These are phyloP conservation scores for Areca catechu DNA, from an alignment of 176 grass and related monocot species.

Conservation along the genomic window DNA sequence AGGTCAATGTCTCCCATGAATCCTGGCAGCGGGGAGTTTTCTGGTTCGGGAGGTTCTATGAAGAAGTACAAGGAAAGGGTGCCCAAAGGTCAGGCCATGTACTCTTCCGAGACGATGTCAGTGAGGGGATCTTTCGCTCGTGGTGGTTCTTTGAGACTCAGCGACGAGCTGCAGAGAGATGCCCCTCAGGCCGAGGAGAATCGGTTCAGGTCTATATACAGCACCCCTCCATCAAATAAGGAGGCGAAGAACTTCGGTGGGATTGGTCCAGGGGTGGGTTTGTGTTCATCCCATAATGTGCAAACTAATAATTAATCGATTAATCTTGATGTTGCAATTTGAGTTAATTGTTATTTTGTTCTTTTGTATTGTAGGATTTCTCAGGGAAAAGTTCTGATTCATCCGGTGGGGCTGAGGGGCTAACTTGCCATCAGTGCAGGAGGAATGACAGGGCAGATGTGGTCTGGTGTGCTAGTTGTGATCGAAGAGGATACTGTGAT, in stretches of 20 bases:
- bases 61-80: conserved; percentile 19
- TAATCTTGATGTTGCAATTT: neutral
- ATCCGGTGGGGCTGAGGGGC: conserved; percentile 1
- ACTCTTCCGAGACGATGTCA: neutral
- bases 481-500: conserved; percentile 65
- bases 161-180: conserved; percentile 8
- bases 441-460: conserved; percentile 20
- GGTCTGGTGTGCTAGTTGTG: conserved; percentile 64
- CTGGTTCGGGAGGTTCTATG: neutral
- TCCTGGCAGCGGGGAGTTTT: conserved; percentile 1
- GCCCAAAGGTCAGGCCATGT: neutral
- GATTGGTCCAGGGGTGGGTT: conserved; percentile 7
- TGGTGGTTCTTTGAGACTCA: neutral
- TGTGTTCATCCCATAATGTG: too few species aligned
- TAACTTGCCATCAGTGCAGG: conserved; percentile 79
- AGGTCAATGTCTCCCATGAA: conserved; percentile 4
- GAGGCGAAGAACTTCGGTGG: conserved; percentile 6
- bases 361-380: conserved; percentile 8
- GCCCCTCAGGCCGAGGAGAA: neutral
- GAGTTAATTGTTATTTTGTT: neutral
- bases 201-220: conserved; percentile 4
- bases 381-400: conserved; percentile 21
- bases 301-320: too few species aligned
- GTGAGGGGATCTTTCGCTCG: neutral
- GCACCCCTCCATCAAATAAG: neutral